Percentiles rank a stretch among this genome's conserved stretches.
Conservation (phyloP, 2,329 filamentous ascomycete species). For the Ambrosiella beaveri region DNA sequence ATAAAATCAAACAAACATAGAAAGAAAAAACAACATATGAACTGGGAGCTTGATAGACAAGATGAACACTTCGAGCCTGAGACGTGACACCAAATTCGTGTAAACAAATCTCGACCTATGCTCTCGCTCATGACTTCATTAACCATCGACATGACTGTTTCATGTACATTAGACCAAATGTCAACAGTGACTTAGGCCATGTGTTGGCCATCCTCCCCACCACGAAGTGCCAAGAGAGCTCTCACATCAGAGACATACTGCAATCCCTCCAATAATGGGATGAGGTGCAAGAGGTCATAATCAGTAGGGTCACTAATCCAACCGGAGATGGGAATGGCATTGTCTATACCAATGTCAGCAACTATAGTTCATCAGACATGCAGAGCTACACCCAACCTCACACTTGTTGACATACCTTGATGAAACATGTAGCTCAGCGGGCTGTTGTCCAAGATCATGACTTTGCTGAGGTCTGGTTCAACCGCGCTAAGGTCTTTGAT, state of each 20-base stretch:
- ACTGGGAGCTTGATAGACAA: not conserved
- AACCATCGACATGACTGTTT: constrained; percentile 7
- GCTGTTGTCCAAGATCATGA: constrained; percentile 98
- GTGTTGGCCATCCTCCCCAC: constrained; percentile 60
- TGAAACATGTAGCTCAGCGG: constrained; percentile 97
- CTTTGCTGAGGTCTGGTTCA: constrained; percentile 90
- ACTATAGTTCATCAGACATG: constrained; percentile 8
- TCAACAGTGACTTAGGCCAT: constrained; percentile 22
- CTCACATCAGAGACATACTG: constrained; percentile 95
- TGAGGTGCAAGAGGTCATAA: constrained; percentile 79
- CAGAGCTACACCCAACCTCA: no score
- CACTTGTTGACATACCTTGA: constrained; percentile 49
- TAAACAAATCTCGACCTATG: not conserved
- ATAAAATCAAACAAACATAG: not conserved
- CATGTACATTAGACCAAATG: not conserved
- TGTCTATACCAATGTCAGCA: constrained; percentile 42
- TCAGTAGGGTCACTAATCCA: constrained; percentile 99
- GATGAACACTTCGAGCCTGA: not conserved
- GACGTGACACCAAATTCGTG: not conserved
- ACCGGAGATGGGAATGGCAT: constrained; percentile 95
- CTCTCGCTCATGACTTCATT: not conserved
- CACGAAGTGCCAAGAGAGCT: constrained; percentile 70
- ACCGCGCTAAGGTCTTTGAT: constrained; percentile 96
- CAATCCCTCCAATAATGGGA: constrained; percentile 81
- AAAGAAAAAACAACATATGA: not conserved